Percentiles rank a stretch among this genome's conserved stretches.
phyloP scores from a whole-genome alignment of 2,329 filamentous ascomycete species.

The Knoxdaviesia capensis region DNA sequence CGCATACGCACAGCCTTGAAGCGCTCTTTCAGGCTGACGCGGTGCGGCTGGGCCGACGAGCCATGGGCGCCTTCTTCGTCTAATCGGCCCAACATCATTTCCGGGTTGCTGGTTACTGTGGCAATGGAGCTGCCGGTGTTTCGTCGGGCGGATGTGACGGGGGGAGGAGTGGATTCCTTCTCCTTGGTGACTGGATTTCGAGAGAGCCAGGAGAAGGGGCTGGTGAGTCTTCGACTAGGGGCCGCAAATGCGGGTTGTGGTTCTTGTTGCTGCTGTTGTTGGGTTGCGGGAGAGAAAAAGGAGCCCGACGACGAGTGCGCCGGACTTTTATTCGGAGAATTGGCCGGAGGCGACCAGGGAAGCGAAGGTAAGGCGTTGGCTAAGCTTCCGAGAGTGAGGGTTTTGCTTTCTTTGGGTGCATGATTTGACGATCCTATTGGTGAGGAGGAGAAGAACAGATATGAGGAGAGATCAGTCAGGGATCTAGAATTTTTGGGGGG shows the following conservation, averaged over 20 bases:
- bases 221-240: constrained; percentile 53
- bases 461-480: too few relatives aligned
- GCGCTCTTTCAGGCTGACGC: constrained; percentile 50
- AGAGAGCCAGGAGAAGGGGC: constrained; percentile 74
- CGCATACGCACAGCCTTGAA: constrained; percentile 61
- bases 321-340: constrained; percentile 16
- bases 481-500: too few relatives aligned
- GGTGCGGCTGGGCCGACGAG: constrained; percentile 11
- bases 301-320: too few relatives aligned
- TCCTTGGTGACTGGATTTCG: constrained; percentile 41
- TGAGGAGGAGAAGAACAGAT: too few relatives aligned
- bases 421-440: too few relatives aligned
- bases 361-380: constrained; percentile 52
- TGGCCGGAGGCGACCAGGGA: constrained; percentile 44
- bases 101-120: constrained; percentile 61
- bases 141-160: constrained; percentile 28
- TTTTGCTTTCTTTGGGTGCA: constrained; percentile 15
- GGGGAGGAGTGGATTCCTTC: constrained; percentile 30
- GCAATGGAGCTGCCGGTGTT: constrained; percentile 67
- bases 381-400: constrained; percentile 47
- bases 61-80: constrained; percentile 45
- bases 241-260: constrained; percentile 12
- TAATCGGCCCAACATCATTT: constrained; percentile 58
- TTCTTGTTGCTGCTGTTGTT: constrained; percentile 12
- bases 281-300: constrained; percentile 12